Percentiles rank a stretch among this genome's conserved stretches.
Conservation (phyloP, 805 yeast genomes). For the Sugiyamaella floridensis region DNA sequence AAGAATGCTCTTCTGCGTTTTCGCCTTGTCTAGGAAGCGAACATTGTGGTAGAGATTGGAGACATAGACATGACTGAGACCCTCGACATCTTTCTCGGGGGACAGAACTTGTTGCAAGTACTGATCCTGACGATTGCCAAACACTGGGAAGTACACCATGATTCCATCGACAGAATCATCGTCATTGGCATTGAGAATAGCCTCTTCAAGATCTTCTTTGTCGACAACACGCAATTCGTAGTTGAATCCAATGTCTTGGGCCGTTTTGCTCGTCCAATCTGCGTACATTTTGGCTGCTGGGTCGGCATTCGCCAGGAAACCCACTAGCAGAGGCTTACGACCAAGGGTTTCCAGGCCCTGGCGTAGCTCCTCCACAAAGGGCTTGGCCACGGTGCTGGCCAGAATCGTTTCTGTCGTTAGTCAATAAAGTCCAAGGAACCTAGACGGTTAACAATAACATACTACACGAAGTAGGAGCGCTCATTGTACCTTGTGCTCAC, state of each 20-base stretch:
- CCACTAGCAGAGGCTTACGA: constrained; percentile 72
- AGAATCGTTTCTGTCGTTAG: constrained; percentile 47
- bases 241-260: constrained; percentile 75
- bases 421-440: background rate
- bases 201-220: constrained; percentile 80
- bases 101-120: constrained; percentile 89
- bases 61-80: constrained; percentile 81
- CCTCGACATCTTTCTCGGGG: constrained; percentile 94
- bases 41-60: constrained; percentile 93
- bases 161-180: constrained; percentile 79
- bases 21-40: constrained; percentile 69
- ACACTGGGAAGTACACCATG: constrained; percentile 96
- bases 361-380: constrained; percentile 65
- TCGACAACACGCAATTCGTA: constrained; percentile 69
- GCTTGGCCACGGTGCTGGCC: constrained; percentile 83
- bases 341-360: constrained; percentile 46
- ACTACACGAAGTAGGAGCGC: constrained; percentile 4
- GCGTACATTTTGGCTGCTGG: constrained; percentile 97
- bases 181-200: constrained; percentile 71
- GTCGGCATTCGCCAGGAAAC: constrained; percentile 84
- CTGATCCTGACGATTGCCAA: constrained; percentile 91
- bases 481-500: background rate
- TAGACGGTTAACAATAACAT: background rate
- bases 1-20: constrained; percentile 70
- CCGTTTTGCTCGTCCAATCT: constrained; percentile 89